Percentiles rank a stretch among this genome's conserved stretches.
Conservation (phyloP, 805 yeast species). For the Metschnikowia lachancei region DNA sequence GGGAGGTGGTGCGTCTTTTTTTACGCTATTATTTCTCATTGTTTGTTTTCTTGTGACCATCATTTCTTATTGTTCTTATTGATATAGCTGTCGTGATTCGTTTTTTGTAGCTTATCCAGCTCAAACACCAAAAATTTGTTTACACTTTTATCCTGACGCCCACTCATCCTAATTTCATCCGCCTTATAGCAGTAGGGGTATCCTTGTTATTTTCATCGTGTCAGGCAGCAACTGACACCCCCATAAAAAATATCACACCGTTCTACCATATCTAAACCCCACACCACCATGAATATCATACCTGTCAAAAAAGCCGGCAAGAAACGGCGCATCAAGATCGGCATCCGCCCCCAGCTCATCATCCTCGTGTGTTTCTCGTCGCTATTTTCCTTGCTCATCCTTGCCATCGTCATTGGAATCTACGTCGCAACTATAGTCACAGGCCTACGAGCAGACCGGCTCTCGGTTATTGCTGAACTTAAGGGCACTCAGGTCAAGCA, state of each 20-base stretch:
- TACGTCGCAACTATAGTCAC: conserved; percentile 66
- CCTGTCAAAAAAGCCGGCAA: conserved; percentile 7
- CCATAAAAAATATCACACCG: no score
- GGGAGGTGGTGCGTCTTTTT: background rate
- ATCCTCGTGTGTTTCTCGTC: conserved; percentile 68
- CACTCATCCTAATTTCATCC: no score
- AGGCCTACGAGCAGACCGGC: conserved; percentile 62
- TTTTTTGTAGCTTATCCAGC: no score
- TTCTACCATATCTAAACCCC: no score
- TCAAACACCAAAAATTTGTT: no score
- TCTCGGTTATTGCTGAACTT: conserved; percentile 74
- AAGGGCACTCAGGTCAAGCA: conserved; percentile 79
- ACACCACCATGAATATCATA: background rate
- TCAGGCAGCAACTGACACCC: no score
- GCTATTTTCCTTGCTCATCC: conserved; percentile 61
- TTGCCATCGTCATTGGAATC: conserved; percentile 71
- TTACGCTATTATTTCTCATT: background rate
- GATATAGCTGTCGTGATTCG: no score
- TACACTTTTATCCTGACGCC: no score
- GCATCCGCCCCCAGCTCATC: conserved; percentile 74
- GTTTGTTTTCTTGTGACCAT: background rate
- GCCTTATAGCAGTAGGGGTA: no score
- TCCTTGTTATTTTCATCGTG: no score
- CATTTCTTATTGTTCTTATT: no score
- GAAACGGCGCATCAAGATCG: conserved; percentile 41